These are phyloP conservation scores for Fusarium sp. DNA, from an alignment of 2,329 filamentous ascomycete species.

Conservation along the genomic window DNA sequence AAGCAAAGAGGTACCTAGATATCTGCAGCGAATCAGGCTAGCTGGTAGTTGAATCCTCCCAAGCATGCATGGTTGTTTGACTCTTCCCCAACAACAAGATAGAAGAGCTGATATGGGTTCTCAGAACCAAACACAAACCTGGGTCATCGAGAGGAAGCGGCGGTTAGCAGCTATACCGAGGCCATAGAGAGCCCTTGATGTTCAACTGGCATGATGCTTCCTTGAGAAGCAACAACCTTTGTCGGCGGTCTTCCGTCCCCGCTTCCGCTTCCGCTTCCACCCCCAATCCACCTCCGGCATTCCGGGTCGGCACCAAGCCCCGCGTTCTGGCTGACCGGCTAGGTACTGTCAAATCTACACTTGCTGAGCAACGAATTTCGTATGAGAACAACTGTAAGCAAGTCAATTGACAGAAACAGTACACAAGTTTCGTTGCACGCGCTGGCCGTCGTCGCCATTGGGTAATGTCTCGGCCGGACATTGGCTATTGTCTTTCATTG, in stretches of 20 bases:
- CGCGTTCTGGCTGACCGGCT: conserved; percentile 34
- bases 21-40: conserved; percentile 11
- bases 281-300: conserved; percentile 34
- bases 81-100: too few species aligned
- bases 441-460: background rate
- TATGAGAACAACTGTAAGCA: background rate
- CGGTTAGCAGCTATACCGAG: conserved; percentile 31
- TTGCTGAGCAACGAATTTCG: background rate
- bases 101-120: background rate
- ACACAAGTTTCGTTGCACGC: background rate
- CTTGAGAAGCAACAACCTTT: background rate
- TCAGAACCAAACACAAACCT: conserved; percentile 4
- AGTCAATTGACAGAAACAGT: background rate
- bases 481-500: conserved; percentile 3
- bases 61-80: too few species aligned
- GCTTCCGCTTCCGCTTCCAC: conserved; percentile 10
- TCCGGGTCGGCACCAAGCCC: conserved; percentile 32
- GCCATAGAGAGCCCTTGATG: conserved; percentile 15
- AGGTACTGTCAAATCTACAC: background rate
- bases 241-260: conserved; percentile 28
- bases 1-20: conserved; percentile 16
- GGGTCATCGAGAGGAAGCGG: conserved; percentile 41
- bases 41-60: background rate
- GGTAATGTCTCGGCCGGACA: conserved; percentile 3
- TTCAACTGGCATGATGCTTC: conserved; percentile 5